A percentile compares a stretch with the other conserved stretches of the same genome.
These are phyloP conservation scores for Claviceps quebecensis DNA, from an alignment of 2,329 filamentous ascomycete species.

Conservation along the genomic window DNA sequence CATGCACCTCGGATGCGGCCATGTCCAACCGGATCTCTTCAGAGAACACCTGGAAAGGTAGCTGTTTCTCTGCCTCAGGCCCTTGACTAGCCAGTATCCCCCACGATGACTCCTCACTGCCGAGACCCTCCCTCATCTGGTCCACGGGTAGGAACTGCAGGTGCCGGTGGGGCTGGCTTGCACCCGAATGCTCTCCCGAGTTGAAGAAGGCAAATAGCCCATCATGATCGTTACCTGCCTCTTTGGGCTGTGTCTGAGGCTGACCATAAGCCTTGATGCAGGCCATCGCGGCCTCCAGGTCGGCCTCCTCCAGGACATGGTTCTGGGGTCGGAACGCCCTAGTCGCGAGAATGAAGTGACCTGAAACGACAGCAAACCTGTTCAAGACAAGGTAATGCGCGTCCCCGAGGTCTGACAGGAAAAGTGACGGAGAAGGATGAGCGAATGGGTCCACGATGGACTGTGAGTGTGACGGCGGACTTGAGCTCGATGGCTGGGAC, in stretches of 20 bases:
- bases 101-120: slow-evolving; percentile 24
- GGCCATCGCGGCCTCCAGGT: slow-evolving; percentile 46
- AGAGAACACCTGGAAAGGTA: slow-evolving; percentile 33
- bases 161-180: slow-evolving; percentile 59
- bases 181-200: slow-evolving; percentile 52
- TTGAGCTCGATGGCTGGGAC: slow-evolving; percentile 37
- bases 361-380: slow-evolving; percentile 58
- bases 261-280: slow-evolving; percentile 43
- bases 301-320: slow-evolving; percentile 43
- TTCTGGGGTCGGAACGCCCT: slow-evolving; percentile 50
- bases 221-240: not conserved
- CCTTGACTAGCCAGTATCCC: slow-evolving; percentile 24
- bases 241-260: no score
- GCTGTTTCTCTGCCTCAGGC: slow-evolving; percentile 13
- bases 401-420: slow-evolving; percentile 36
- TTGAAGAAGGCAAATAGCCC: slow-evolving; percentile 57
- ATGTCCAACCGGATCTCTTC: slow-evolving; percentile 22
- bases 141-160: slow-evolving; percentile 56
- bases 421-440: slow-evolving; percentile 38
- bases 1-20: slow-evolving; percentile 23
- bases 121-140: slow-evolving; percentile 43
- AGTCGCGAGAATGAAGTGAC: slow-evolving; percentile 61
- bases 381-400: slow-evolving; percentile 55
- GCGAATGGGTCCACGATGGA: slow-evolving; percentile 48
- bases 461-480: not conserved